Percentiles rank a stretch among this genome's conserved stretches.
Evolutionary conservation across 768 basidiomycete species (phyloP).

Genomic region (Pleurotus cornucopiae): DNA sequence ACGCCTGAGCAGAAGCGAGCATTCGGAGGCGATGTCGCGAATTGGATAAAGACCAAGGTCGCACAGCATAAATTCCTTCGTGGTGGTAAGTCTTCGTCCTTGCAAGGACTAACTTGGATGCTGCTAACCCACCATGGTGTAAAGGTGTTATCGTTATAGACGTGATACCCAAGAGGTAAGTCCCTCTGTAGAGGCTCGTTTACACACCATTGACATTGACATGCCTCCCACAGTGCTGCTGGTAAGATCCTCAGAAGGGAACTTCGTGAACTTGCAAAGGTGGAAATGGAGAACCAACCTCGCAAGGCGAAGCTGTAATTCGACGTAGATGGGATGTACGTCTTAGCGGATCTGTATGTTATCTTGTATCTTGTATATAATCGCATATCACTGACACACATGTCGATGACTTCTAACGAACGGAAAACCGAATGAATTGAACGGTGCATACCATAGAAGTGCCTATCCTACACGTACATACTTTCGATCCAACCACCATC

Average conservation of each 20-base stretch:
- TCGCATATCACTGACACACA: too few relatives aligned
- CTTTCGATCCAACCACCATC: too few relatives aligned
- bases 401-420: too few relatives aligned
- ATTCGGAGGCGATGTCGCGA: constrained; percentile 49
- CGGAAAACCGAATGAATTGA: too few relatives aligned
- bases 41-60: constrained; percentile 68
- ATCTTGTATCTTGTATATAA: too few relatives aligned
- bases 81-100: constrained; percentile 41
- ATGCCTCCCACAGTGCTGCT: constrained; percentile 48
- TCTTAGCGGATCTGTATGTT: too few relatives aligned
- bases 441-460: too few relatives aligned
- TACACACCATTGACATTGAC: not conserved
- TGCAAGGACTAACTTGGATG: not conserved
- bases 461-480: too few relatives aligned
- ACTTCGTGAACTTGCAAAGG: constrained; percentile 62
- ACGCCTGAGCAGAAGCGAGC: constrained; percentile 30
- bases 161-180: constrained; percentile 65
- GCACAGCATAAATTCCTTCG: constrained; percentile 75
- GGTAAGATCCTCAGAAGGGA: constrained; percentile 86
- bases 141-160: constrained; percentile 61
- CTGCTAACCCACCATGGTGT: constrained; percentile 18
- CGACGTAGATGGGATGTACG: too few relatives aligned
- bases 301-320: constrained; percentile 5
- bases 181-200: not conserved
- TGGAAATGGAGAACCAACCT: constrained; percentile 31